phyloP scores from a whole-genome alignment of 78 protist genomes.

The Speleostelium caveatum region DNA sequence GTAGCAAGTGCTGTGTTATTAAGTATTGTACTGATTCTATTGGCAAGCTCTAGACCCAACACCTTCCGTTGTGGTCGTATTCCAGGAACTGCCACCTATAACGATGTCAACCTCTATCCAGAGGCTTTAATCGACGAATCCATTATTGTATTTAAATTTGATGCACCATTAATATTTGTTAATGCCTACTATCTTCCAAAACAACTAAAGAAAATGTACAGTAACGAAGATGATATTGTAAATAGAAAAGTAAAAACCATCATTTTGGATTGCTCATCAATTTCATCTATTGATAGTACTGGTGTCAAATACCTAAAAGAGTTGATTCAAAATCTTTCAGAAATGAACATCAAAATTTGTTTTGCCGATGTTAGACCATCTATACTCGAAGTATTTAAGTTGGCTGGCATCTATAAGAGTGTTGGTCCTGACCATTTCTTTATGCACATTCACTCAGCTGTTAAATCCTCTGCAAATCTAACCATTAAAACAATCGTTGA shows the following conservation, averaged over 20 bases:
- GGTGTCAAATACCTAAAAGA: slow-evolving; percentile 48
- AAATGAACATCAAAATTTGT: background rate
- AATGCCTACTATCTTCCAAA: slow-evolving; percentile 46
- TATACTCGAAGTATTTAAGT: slow-evolving; percentile 12
- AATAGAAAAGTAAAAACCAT: slow-evolving; percentile 8
- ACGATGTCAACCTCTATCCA: slow-evolving; percentile 33
- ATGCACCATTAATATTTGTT: slow-evolving; percentile 45
- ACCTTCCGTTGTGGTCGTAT: slow-evolving; percentile 32
- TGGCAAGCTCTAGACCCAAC: slow-evolving; percentile 22
- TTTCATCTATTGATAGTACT: slow-evolving; percentile 15
- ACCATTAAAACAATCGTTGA: slow-evolving; percentile 22
- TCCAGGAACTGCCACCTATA: slow-evolving; percentile 44
- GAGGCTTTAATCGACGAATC: slow-evolving; percentile 27
- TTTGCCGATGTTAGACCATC: slow-evolving; percentile 37
- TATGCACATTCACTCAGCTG: slow-evolving; percentile 5
- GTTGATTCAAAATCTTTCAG: slow-evolving; percentile 4
- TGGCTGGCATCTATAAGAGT: slow-evolving; percentile 38
- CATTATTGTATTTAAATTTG: slow-evolving; percentile 26
- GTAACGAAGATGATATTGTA: slow-evolving; percentile 4
- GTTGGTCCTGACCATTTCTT: slow-evolving; percentile 55
- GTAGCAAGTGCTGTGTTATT: slow-evolving; percentile 20
- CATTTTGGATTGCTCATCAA: slow-evolving; percentile 30
- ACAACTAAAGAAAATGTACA: slow-evolving; percentile 28
- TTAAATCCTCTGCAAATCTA: background rate
- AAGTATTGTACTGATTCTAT: slow-evolving; percentile 13